phyloP scores from a whole-genome alignment of 1,284 basidiomycete species.

The Puccinia polysora region DNA sequence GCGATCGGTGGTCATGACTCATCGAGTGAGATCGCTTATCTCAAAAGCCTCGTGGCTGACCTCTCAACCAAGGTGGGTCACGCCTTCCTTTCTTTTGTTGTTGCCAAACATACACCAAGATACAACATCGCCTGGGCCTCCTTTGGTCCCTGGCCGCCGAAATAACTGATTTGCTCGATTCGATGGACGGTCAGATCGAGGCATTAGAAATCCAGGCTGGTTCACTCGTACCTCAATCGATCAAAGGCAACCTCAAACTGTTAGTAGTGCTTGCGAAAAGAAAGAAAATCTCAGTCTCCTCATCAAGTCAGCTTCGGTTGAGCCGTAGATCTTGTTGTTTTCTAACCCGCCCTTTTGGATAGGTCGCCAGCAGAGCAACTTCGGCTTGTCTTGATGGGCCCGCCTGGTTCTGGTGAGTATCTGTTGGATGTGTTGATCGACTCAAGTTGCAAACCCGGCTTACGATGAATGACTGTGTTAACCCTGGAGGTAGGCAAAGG shows the following conservation, averaged over 20 bases:
- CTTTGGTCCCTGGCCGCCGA: not conserved
- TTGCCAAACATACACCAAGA: too few relatives aligned
- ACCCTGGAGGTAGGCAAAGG: slow-evolving; percentile 73
- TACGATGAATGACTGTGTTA: slow-evolving; percentile 7
- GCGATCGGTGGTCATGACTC: slow-evolving; percentile 13
- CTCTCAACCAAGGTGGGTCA: slow-evolving; percentile 26
- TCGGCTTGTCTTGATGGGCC: slow-evolving; percentile 70
- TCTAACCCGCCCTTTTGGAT: not conserved
- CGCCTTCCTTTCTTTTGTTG: not conserved
- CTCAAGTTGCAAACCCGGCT: not conserved
- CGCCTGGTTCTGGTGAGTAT: slow-evolving; percentile 83
- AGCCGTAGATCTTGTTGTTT: not conserved
- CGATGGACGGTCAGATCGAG: slow-evolving; percentile 21
- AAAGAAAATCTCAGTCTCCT: not conserved
- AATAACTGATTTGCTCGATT: not conserved
- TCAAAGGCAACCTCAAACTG: not conserved
- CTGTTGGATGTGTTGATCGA: not conserved
- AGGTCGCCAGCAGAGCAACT: slow-evolving; percentile 39
- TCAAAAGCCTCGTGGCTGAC: slow-evolving; percentile 37
- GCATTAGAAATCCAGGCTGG: slow-evolving; percentile 30
- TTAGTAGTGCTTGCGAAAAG: slow-evolving; percentile 15
- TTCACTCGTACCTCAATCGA: slow-evolving; percentile 10
- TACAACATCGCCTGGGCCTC: too few relatives aligned
- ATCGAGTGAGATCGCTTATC: slow-evolving; percentile 23
- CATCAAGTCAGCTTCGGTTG: not conserved